phyloP scores from a whole-genome alignment of 1,284 basidiomycete genomes.

The Clitocybe nebularis region DNA sequence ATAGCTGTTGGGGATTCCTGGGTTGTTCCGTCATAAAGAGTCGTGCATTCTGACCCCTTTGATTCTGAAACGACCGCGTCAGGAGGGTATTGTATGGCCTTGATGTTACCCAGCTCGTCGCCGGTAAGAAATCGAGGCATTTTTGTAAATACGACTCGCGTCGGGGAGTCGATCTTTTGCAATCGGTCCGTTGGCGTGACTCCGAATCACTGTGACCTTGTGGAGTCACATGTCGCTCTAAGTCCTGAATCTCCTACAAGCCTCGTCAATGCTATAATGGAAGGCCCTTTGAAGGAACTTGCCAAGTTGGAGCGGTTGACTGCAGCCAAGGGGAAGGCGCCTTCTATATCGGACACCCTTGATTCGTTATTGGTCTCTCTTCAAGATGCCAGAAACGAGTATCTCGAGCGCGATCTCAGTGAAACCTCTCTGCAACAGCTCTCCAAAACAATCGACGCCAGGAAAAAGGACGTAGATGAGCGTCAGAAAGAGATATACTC shows the following conservation, averaged over 20 bases:
- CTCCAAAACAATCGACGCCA: conserved; percentile 56
- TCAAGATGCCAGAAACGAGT: conserved; percentile 50
- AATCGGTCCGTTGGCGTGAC: too few species aligned
- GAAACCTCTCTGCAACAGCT: conserved; percentile 53
- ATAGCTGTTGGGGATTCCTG: too few species aligned
- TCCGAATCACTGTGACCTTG: conserved; percentile 3
- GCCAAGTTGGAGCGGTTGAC: conserved; percentile 66
- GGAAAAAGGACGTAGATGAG: conserved; percentile 84
- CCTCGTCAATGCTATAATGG: too few species aligned
- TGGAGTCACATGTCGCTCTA: background rate
- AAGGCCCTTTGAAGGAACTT: conserved; percentile 69
- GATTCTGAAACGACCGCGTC: conserved; percentile 15
- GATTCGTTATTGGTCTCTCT: conserved; percentile 66
- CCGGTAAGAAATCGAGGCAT: conserved; percentile 70
- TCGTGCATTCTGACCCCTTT: conserved; percentile 27
- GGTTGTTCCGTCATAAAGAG: conserved; percentile 23
- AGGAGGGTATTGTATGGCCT: conserved; percentile 45
- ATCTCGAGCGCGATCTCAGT: conserved; percentile 51
- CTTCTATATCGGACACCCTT: conserved; percentile 61
- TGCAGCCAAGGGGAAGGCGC: conserved; percentile 48
- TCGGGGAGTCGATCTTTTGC: too few species aligned
- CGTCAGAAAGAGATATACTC: conserved; percentile 84
- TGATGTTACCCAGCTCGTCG: conserved; percentile 72
- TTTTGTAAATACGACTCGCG: too few species aligned
- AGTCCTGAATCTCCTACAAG: too few species aligned